Evolutionary conservation across 2,329 filamentous ascomycete species (phyloP), one percentile per base, ranked within the genome.

Genomic region (Aspergillus proliferans): DNA sequence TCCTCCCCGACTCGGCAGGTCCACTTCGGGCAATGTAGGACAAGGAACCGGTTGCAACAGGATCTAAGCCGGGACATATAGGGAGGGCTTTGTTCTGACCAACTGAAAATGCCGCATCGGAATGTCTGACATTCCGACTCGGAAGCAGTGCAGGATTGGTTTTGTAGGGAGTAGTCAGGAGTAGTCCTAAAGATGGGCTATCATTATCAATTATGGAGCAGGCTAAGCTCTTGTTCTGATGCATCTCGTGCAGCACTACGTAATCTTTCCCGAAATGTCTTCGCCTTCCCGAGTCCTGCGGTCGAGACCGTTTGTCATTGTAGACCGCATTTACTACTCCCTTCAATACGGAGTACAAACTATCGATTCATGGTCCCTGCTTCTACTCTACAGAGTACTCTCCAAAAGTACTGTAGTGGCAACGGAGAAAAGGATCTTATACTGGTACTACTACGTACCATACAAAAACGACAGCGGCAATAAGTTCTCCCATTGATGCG

Each of bases 401-500:
- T 30, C 12, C 26, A 30, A 30, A 12, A 18, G 34, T 18, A 36
- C 34, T 18, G 34, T 36, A 18, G 34, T 36, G 34, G 34, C 34
- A 36, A 36, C 34, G 34, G 34, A 8, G 6, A 36, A 18, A 36
- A 36, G 34, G 34, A 36, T 36, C 14, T 36, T 30, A 12, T 30
- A 30, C 26, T 30, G 10, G 26, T 5, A 30, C 26, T 30, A 30
- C 26, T 5, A 30, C 26, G 26, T 30, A 12, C 26, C 26, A 30
- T 30, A 14, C 21, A 46, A 51, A 52, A 54, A 51, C 52, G 12
- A 30, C 51, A 58, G 54, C 63, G 64, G 63, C 58, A 65, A 65
- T 67, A 59, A 52, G 53, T 65, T 66, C 60, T 59, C 58, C 59
- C 63, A 58, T 60, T 40, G 38, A 22, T 40, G 38, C 38, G 38